Evolutionary conservation across 441 rosid genomes (phyloP), one percentile per base, ranked within the genome.

Genomic region (Erysimum cheiri): DNA sequence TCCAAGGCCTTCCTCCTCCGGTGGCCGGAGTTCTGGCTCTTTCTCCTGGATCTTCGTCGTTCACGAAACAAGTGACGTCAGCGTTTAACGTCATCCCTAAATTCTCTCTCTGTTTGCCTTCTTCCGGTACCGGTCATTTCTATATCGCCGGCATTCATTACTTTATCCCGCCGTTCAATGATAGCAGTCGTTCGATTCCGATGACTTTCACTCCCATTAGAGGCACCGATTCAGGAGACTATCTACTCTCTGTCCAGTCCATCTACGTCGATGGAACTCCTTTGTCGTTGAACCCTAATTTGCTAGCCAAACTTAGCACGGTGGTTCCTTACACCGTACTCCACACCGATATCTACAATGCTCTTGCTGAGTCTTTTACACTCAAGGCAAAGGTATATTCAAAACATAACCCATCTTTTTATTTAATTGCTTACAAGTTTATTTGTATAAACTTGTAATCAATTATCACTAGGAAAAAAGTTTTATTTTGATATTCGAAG

Each of bases 81-180:
- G 53, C 36, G 35, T 61, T 54, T 37, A 46, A 8, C 13, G 62
- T 75, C 22, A 39, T 49, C 19, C 73, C 60, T 0, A 55, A 56
- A 14, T 75, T 69, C 19, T 24, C 74, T 75, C 66, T 75, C 9
- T 75, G 74, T 17, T 69, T 75, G 60, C 74, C 74, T 44, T 69
- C 78, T 50, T 62, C 43, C 15, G 66, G 70, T 0, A 28, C 46
- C 6, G 78, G 78, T 13, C 65, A 11, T 35, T 63, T 75, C 8
- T 47, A 61, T 2, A 31, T 75, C 41, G 74, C 50, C 31, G 58
- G 69, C 36, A 67, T 66, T 2, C 79, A 71, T 0, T 80, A 75
- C n/a, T 6, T 24, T 2, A 36, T 78, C 11, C 78, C 78, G 8
- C 70, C 75, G 12, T 56, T 47, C 44, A 4, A n/a, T 0, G n/a